Base-by-base conservation (phyloP, 2,329 filamentous ascomycete species). In the Rhytidhysteron rufulum region DNA sequence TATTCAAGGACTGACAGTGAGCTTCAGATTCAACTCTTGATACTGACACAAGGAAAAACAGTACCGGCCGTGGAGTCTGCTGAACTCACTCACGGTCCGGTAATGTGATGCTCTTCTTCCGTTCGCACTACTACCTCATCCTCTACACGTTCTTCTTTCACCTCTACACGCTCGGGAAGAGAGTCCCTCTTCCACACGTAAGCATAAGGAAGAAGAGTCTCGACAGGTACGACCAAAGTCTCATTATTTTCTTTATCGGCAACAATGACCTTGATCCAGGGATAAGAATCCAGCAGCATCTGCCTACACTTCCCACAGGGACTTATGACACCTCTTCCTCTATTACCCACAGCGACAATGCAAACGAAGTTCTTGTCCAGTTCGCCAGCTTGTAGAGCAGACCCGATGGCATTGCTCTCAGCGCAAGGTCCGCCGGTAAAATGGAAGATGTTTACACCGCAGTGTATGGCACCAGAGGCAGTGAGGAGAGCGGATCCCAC, bases 191-290 rank as follows among this genome's bases (percentile, higher is more conserved):
- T 27, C 24, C 24, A 27, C 7, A 27, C 24, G 24, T 27, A 27
- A 13, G 24, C 24, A 27, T 27, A 27, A 8, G 24, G 24, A 27
- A 27, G 24, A 7, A 27, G 24, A 8, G 7, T 13, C 13, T 27
- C 24, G 7, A 27, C 24, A 13, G 8, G 8, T 8, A 27, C 24
- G 8, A 27, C 24, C 24, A 27, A 13, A 27, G 13, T 27, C 7
- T 27, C 13, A 13, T 27, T 13, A 27, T 33, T 33, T 7, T 8
- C 15, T 24, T 5, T 15, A 18, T 34, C n/a, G 10, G 9, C 13
- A 18, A 34, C 37, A 18, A 17, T 30, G 11, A 39, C 29, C 20
- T 32, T 33, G 30, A 39, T 39, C 27, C 25, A 21, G 19, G 29
- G 24, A 31, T 31, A 39, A 13, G 24, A 31, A 25, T 34, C 19